A percentile compares a stretch with the other conserved stretches of the same genome.
phyloP scores from a whole-genome alignment of 140 eudicot genomes.

The Stevia rebaudiana region DNA sequence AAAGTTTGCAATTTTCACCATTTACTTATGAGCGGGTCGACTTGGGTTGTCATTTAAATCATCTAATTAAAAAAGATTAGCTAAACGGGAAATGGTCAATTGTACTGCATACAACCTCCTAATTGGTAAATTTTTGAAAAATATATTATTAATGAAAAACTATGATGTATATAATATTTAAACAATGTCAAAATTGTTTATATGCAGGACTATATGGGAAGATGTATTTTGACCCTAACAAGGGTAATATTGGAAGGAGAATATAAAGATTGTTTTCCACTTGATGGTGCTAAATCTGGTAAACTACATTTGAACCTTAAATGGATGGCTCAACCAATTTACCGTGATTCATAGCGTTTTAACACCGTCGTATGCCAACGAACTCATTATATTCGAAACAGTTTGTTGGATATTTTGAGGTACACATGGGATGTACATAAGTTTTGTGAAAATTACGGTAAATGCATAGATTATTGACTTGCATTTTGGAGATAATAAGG shows the following conservation, averaged over 20 bases:
- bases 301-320: slow-evolving; percentile 64
- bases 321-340: slow-evolving; percentile 82
- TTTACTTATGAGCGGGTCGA: no score
- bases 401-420: not conserved
- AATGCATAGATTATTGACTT: slow-evolving; percentile 21
- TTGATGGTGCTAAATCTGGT: slow-evolving; percentile 89
- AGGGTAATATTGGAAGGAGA: slow-evolving; percentile 92
- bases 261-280: slow-evolving; percentile 58
- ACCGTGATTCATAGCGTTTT: slow-evolving; percentile 46
- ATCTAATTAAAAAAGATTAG: no score
- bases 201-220: slow-evolving; percentile 86
- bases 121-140: no score
- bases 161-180: no score
- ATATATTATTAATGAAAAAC: no score
- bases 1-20: no score
- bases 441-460: slow-evolving; percentile 28
- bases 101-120: no score
- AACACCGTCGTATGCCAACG: not conserved
- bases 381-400: not conserved
- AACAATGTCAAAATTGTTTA: not conserved
- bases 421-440: slow-evolving; percentile 20
- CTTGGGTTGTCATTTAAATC: no score
- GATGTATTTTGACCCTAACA: slow-evolving; percentile 91
- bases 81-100: no score
- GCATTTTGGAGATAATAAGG: slow-evolving; percentile 24